These are phyloP conservation scores for Quercus tomentella DNA, from an alignment of 331 rosid species.

Conservation along the genomic window DNA sequence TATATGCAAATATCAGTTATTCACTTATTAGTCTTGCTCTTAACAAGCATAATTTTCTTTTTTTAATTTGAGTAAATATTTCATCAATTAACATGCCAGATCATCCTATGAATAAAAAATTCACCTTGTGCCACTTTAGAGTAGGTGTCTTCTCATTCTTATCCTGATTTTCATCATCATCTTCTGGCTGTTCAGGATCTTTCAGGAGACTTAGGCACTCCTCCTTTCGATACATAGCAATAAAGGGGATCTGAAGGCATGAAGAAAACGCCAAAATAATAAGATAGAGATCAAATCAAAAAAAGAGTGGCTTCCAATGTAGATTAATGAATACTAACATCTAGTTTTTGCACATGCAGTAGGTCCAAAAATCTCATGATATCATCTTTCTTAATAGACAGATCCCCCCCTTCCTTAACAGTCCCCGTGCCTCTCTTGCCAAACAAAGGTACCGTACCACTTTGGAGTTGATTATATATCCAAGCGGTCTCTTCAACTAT, in stretches of 20 bases:
- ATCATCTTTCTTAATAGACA: slow-evolving; percentile 51
- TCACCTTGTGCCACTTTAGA: slow-evolving; percentile 94
- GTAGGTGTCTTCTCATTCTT: slow-evolving; percentile 54
- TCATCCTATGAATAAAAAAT: background rate
- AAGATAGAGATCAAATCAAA: slow-evolving; percentile 19
- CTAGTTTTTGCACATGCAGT: slow-evolving; percentile 84
- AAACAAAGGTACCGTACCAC: slow-evolving; percentile 64
- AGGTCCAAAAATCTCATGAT: slow-evolving; percentile 84
- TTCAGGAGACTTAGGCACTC: slow-evolving; percentile 80
- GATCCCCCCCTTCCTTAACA: slow-evolving; percentile 29
- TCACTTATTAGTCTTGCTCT: background rate
- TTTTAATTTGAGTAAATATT: no score
- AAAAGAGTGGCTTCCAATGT: background rate
- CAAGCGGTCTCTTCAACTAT: slow-evolving; percentile 73
- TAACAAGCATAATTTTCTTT: background rate
- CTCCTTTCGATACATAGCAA: slow-evolving; percentile 94
- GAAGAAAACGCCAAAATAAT: slow-evolving; percentile 4
- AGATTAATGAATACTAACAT: slow-evolving; percentile 54
- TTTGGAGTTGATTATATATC: slow-evolving; percentile 60
- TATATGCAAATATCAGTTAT: slow-evolving; percentile 18
- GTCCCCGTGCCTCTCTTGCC: slow-evolving; percentile 30
- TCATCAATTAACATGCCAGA: no score
- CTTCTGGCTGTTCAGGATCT: slow-evolving; percentile 53
- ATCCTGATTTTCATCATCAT: slow-evolving; percentile 49
- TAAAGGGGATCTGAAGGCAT: slow-evolving; percentile 70